These are phyloP conservation scores for Trichosporon coremiiforme DNA, from an alignment of 1,284 basidiomycete genomes.

Conservation along the genomic window DNA sequence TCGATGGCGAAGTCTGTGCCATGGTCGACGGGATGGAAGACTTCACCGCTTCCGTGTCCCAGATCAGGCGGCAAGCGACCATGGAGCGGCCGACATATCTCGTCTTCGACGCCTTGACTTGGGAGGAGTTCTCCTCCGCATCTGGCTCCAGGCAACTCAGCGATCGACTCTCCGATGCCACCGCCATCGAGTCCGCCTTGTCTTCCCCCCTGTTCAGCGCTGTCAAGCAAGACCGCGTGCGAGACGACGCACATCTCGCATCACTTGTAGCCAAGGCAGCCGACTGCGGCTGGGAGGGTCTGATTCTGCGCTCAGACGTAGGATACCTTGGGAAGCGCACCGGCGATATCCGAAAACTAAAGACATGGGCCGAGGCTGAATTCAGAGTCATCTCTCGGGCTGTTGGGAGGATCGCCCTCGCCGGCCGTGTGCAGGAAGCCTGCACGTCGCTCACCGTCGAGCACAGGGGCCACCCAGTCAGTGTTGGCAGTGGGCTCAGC, in stretches of 20 bases:
- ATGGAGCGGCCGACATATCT: slow-evolving; percentile 45
- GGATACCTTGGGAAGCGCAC: slow-evolving; percentile 50
- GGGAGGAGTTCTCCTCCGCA: slow-evolving; percentile 34
- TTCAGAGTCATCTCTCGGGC: slow-evolving; percentile 43
- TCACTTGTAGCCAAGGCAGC: slow-evolving; percentile 31
- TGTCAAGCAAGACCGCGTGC: slow-evolving; percentile 41
- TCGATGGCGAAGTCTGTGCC: slow-evolving; percentile 55
- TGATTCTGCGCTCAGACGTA: slow-evolving; percentile 48
- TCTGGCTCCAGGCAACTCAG: slow-evolving; percentile 34
- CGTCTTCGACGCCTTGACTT: slow-evolving; percentile 48
- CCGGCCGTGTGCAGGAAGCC: slow-evolving; percentile 41
- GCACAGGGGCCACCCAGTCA: slow-evolving; percentile 47
- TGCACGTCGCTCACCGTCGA: slow-evolving; percentile 47
- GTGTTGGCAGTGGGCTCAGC: slow-evolving; percentile 51
- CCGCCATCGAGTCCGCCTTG: background rate
- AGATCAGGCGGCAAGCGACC: slow-evolving; percentile 35
- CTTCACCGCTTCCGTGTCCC: slow-evolving; percentile 45
- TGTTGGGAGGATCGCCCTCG: slow-evolving; percentile 41
- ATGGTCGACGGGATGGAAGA: slow-evolving; percentile 49
- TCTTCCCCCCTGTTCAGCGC: slow-evolving; percentile 33
- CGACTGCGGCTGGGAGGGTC: slow-evolving; percentile 52
- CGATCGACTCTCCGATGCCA: slow-evolving; percentile 27
- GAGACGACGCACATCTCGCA: slow-evolving; percentile 35
- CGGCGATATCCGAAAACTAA: slow-evolving; percentile 51
- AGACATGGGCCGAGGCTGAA: slow-evolving; percentile 54